Evolutionary conservation across 2,329 filamentous ascomycete genomes (phyloP).

Genomic region (Sclerotinia spermophila): DNA sequence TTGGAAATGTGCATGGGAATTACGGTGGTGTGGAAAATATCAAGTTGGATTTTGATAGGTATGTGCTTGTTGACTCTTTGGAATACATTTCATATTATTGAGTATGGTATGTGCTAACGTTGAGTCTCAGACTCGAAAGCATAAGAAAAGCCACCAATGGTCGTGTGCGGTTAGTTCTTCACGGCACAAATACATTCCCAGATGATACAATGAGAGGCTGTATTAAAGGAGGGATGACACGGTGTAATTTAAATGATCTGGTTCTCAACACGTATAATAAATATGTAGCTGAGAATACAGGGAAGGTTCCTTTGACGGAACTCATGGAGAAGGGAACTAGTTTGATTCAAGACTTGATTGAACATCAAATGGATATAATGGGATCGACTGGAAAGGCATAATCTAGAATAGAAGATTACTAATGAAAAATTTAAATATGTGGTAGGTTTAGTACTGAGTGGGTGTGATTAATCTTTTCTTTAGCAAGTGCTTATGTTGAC

Average conservation of each 20-base stretch:
- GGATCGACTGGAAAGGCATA: slow-evolving; percentile 31
- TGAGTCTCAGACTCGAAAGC: slow-evolving; percentile 16
- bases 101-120: neutral
- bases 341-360: slow-evolving; percentile 30
- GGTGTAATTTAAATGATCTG: slow-evolving; percentile 35
- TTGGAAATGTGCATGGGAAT: slow-evolving; percentile 65
- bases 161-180: slow-evolving; percentile 48
- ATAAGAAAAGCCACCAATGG: slow-evolving; percentile 34
- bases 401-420: neutral
- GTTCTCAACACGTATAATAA: slow-evolving; percentile 30
- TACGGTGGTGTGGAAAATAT: slow-evolving; percentile 45
- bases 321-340: slow-evolving; percentile 32
- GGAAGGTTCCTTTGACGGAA: slow-evolving; percentile 29
- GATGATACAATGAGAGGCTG: slow-evolving; percentile 49
- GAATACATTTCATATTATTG: too few relatives aligned
- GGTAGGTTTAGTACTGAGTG: neutral
- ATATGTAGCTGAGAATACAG: slow-evolving; percentile 27
- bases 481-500: neutral
- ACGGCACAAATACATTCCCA: slow-evolving; percentile 54
- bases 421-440: neutral
- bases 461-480: neutral
- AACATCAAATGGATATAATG: slow-evolving; percentile 32
- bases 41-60: slow-evolving; percentile 41
- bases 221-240: slow-evolving; percentile 45
- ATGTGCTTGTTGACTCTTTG: neutral